Evolutionary conservation across 169 alveolate genomes (phyloP).

Genomic region (Plasmodium malariae): DNA sequence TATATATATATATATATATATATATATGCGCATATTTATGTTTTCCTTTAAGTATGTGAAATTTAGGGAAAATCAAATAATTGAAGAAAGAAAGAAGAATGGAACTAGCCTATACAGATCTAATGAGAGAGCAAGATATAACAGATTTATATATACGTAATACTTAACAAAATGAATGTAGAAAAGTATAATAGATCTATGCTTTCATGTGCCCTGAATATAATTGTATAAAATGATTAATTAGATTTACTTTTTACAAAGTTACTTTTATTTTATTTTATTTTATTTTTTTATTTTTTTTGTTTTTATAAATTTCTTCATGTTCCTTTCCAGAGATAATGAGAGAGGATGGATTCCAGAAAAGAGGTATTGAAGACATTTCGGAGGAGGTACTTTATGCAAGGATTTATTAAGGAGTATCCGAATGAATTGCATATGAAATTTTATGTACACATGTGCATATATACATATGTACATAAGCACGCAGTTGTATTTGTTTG

Average conservation of each 20-base stretch:
- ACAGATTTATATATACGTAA: conserved; percentile 60
- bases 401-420: neutral
- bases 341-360: conserved; percentile 66
- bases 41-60: conserved; percentile 58
- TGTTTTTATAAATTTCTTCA: neutral
- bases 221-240: neutral
- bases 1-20: neutral
- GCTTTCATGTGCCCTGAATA: neutral
- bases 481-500: neutral
- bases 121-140: conserved; percentile 73
- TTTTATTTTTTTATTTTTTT: conserved; percentile 1
- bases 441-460: neutral
- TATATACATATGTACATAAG: neutral
- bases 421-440: neutral
- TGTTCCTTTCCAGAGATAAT: conserved; percentile 28
- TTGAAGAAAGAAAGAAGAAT: conserved; percentile 58
- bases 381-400: neutral
- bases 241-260: neutral
- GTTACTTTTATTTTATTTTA: neutral
- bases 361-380: conserved; percentile 26
- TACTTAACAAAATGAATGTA: neutral
- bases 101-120: conserved; percentile 69
- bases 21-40: neutral
- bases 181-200: neutral
- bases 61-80: conserved; percentile 58